Evolutionary conservation across 768 basidiomycete genomes (phyloP), one percentile per base, ranked within the genome.

Genomic region (Termitomyces sp.): DNA sequence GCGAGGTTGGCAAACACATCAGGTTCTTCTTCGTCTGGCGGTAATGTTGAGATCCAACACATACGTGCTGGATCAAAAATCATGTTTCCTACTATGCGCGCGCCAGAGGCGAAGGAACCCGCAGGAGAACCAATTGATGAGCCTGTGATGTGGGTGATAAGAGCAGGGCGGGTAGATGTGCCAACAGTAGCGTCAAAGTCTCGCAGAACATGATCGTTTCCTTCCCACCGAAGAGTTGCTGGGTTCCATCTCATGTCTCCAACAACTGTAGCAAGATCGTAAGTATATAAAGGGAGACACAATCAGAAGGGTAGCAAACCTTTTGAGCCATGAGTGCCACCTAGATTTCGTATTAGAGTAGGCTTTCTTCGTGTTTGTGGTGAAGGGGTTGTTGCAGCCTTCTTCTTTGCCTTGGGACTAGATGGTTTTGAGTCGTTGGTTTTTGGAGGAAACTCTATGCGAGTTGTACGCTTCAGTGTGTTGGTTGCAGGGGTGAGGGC

Each of bases 181-280:
- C 87, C 85, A 47, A 91, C 82, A 16, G 82, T 87, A 18, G 84
- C 85, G 43, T 98, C 96, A 69, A 98, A 99, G 55, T 94, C 95
- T 57, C 90, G 87, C 32, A 98, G 80, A 16, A 86, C 84, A 58
- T 90, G 87, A 62, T 99, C 96, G 71, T 99, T 98, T 53, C 96
- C 96, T 78, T 99, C 96, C 96, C 96, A 99, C 36, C 93, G 88
- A 16, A 91, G 82, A 2, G 86, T 86, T 18, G 74, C 76, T 40
- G 96, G 95, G 72, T 99, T 98, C 92, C 94, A 99, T 67, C 85
- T 91, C 96, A 99, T 99, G 55, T 95, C 93, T 22, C 94, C 95
- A 57, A 96, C 84, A 46, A 93, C 96, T 96, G 67, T n/a, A 60
- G 50, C 27, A 55, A 54, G 14, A 32, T 34, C 5, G 52, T 67